These are phyloP conservation scores for Yamadazyma nakazawae DNA, from an alignment of 805 yeast species.

Conservation along the genomic window DNA sequence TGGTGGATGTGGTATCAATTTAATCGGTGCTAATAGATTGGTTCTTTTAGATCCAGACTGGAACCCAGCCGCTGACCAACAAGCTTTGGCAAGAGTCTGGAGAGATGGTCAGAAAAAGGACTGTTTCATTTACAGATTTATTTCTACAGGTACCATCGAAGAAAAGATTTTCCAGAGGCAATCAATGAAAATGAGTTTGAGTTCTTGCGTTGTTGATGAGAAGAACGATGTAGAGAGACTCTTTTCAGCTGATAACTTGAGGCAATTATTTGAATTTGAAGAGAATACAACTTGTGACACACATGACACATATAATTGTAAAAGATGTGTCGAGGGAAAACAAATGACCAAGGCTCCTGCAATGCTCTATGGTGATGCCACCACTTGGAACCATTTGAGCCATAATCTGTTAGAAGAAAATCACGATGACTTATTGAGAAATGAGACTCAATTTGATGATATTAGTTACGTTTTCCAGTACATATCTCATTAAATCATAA, in stretches of 20 bases:
- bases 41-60: slow-evolving; percentile 89
- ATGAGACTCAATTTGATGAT: slow-evolving; percentile 66
- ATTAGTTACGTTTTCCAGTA: slow-evolving; percentile 90
- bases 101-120: slow-evolving; percentile 98
- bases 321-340: slow-evolving; percentile 56
- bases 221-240: slow-evolving; percentile 91
- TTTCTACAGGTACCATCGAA: slow-evolving; percentile 92
- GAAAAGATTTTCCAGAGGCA: slow-evolving; percentile 96
- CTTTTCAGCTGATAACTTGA: slow-evolving; percentile 78
- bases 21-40: slow-evolving; percentile 92
- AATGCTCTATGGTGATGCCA: slow-evolving; percentile 96
- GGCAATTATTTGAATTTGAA: slow-evolving; percentile 70
- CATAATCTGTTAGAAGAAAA: slow-evolving; percentile 58
- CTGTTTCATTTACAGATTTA: slow-evolving; percentile 91
- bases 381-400: slow-evolving; percentile 92
- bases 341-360: slow-evolving; percentile 71
- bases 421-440: slow-evolving; percentile 73
- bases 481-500: slow-evolving; percentile 61
- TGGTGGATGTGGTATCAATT: slow-evolving; percentile 97
- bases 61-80: slow-evolving; percentile 99
- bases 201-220: slow-evolving; percentile 96
- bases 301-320: slow-evolving; percentile 87
- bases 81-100: slow-evolving; percentile 97
- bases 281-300: slow-evolving; percentile 77
- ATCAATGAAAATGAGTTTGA: slow-evolving; percentile 85